Conservation (phyloP, 805 yeast genomes). For the Teunomyces barrocoloradensis region DNA sequence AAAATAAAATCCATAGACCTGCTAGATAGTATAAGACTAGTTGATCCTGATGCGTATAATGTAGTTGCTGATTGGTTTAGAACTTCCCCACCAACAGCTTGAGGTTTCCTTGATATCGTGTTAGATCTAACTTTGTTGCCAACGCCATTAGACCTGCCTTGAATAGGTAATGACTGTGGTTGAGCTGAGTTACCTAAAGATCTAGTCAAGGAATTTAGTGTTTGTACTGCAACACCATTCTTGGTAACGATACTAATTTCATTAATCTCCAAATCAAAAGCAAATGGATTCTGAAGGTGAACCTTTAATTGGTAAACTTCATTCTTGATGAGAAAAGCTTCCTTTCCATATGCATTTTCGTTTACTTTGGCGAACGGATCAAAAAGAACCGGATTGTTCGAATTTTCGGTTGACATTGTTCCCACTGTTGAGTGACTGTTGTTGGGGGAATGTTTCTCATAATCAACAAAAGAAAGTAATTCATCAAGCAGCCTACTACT, state of each 20-base stretch:
- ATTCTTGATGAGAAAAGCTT: constrained; percentile 33
- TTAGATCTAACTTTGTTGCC: constrained; percentile 1
- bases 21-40: constrained; percentile 23
- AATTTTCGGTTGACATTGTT: background rate
- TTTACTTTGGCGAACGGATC: constrained; percentile 47
- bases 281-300: constrained; percentile 73
- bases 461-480: constrained; percentile 39
- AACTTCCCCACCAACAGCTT: background rate
- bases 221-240: constrained; percentile 26
- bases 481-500: constrained; percentile 27
- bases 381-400: constrained; percentile 30
- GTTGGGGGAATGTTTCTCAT: constrained; percentile 13
- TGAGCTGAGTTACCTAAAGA: background rate
- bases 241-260: constrained; percentile 42
- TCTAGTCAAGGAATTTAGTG: constrained; percentile 15
- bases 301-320: constrained; percentile 61
- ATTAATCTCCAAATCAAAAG: constrained; percentile 63
- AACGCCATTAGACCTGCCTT: background rate
- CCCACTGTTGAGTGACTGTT: background rate
- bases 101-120: background rate
- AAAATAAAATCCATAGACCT: constrained; percentile 33
- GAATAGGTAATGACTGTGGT: background rate
- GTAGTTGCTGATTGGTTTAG: background rate
- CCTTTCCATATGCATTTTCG: constrained; percentile 45
- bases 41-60: background rate